phyloP scores from a whole-genome alignment of 192 early-diverging fungal species.

The Blastocladiella britannica region DNA sequence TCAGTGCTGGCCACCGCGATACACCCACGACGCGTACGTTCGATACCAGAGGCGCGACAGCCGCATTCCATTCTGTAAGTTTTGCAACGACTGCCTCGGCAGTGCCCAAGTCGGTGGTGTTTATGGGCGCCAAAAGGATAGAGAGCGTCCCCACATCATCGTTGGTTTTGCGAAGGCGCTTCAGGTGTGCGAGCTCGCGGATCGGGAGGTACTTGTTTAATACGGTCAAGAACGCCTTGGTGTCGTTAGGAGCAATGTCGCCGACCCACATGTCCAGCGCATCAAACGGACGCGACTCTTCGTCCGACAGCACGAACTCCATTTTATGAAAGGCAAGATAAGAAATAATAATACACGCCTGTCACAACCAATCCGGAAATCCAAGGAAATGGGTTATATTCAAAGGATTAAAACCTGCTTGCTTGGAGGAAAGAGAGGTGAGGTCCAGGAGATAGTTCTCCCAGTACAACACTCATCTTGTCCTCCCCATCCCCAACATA shows the following conservation, averaged over 20 bases:
- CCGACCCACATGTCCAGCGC: background rate
- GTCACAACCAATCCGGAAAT: no score
- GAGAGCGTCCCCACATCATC: background rate
- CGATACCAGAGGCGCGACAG: background rate
- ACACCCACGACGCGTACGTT: background rate
- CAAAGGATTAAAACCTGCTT: no score
- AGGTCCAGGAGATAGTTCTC: no score
- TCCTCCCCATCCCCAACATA: no score
- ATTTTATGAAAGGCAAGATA: no score
- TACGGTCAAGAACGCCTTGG: background rate
- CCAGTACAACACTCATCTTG: no score
- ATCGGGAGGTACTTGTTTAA: background rate
- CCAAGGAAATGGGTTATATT: no score
- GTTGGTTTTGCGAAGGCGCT: background rate
- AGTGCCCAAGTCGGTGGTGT: background rate
- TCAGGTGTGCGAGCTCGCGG: background rate
- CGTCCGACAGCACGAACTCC: no score
- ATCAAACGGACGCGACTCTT: no score
- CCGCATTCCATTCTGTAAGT: background rate
- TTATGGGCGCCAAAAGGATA: no score
- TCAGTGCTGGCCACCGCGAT: background rate
- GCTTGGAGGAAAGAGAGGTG: no score
- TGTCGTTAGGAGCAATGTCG: background rate
- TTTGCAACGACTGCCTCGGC: background rate
- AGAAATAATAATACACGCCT: no score